Base-by-base conservation (phyloP, 83 land plant genomes). In the Picea abies region DNA sequence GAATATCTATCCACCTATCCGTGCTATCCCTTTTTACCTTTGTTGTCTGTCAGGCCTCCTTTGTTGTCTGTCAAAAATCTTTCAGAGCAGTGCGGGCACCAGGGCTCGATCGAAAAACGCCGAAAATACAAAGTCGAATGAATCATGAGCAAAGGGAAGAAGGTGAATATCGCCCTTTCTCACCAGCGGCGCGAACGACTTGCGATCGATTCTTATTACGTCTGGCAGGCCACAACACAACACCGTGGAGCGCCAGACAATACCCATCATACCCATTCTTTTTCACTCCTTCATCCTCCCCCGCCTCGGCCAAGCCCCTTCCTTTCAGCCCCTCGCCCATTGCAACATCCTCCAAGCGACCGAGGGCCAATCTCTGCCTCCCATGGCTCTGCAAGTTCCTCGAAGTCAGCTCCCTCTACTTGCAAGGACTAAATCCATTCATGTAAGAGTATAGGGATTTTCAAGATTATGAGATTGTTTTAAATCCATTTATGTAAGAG, bases 161-260 rank as follows among this genome's bases (percentile, higher is more conserved):
- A 85, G 88, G 76, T 92, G 92, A 35, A 95, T 91, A 79, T 97
- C 96, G 20, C 95, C 96, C 19, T 90, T 71, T 23, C 88, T 86
- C 47, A 96, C 97, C 26, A 96, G 81, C 23, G 97, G 99, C 44
- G 91, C 93, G 20, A 87, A 86, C 12, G 95, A 93, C 7, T 91
- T 82, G 37, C 94, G 61, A 71, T 97, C 98, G 19, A 95, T 91
- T 19, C 93, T 98, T 3, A 91, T 88, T 25, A 95, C 94, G 66
- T 97, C 98, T 10, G 20, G 80, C 11, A 93, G 83, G 3, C 99
- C 29, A 29, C n/a, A n/a, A n/a, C 68, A 23, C 77, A 52, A 11
- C 81, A 12, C 79, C 67, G 37, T 37, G 81, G 77, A 23, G 23
- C 17, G 15, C 81, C 35, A 35, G 58, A 37, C 80, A 84, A 65